Evolutionary conservation across 768 basidiomycete genomes (phyloP).

Genomic region (Boletus barrowsii): DNA sequence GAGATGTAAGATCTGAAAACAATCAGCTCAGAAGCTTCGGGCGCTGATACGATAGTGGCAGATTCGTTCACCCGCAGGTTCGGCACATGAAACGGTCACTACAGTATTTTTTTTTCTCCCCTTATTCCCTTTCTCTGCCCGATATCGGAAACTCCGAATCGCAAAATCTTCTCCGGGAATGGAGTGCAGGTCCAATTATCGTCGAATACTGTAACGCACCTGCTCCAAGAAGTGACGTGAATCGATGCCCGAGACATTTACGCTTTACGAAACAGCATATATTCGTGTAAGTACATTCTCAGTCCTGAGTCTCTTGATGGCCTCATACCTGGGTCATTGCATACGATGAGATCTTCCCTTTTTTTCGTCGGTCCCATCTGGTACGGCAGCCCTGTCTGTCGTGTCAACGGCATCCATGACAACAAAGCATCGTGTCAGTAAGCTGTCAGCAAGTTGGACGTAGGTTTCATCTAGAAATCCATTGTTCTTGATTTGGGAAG

Average conservation of each 20-base stretch:
- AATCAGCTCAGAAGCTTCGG: not conserved
- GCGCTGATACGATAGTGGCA: not conserved
- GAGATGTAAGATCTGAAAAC: not conserved
- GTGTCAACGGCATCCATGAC: not conserved
- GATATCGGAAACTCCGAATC: not conserved
- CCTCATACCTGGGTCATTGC: not conserved
- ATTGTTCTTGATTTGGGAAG: not conserved
- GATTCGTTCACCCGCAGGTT: not conserved
- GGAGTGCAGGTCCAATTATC: not conserved
- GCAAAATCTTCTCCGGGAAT: not conserved
- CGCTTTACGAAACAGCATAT: not conserved
- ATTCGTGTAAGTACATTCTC: not conserved
- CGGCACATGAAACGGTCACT: slow-evolving; percentile 7
- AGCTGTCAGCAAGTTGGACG: not conserved
- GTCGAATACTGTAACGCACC: not conserved
- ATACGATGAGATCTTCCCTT: not conserved
- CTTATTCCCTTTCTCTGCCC: not conserved
- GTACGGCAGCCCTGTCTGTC: no score
- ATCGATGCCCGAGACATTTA: slow-evolving; percentile 1
- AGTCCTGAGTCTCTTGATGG: not conserved
- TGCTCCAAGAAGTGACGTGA: not conserved
- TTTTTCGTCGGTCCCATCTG: not conserved
- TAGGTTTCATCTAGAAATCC: not conserved
- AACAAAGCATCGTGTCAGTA: not conserved
- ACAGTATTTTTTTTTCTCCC: not conserved